phyloP scores from a whole-genome alignment of 768 basidiomycete genomes.

The Boletus patriciae region DNA sequence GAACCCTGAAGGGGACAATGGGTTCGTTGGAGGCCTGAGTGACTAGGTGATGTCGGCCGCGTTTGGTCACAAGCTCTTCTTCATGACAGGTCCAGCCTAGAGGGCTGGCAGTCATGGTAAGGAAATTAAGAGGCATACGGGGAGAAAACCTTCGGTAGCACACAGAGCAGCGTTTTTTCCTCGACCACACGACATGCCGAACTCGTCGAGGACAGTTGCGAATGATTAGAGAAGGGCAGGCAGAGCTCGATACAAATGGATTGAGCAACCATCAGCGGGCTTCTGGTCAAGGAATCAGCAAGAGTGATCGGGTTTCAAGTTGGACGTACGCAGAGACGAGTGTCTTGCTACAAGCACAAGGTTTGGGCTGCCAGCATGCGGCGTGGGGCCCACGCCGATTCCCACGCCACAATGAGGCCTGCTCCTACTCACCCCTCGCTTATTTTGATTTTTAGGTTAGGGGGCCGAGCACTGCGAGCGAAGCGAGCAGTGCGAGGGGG shows the following conservation, averaged over 20 bases:
- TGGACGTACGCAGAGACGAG: constrained; percentile 74
- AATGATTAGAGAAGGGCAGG: constrained; percentile 80
- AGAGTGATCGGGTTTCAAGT: background rate
- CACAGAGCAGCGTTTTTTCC: constrained; percentile 80
- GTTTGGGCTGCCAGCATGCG: too few relatives aligned
- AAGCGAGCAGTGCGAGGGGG: too few relatives aligned
- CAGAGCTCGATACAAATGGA: constrained; percentile 77
- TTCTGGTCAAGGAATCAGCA: constrained; percentile 51
- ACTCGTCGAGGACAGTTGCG: constrained; percentile 83
- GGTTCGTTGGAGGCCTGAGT: constrained; percentile 72
- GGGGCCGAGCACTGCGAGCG: too few relatives aligned
- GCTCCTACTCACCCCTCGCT: too few relatives aligned
- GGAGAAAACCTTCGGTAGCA: constrained; percentile 78
- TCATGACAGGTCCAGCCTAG: constrained; percentile 69
- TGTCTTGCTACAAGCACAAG: too few relatives aligned
- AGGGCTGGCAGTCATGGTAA: background rate
- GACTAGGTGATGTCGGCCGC: constrained; percentile 67
- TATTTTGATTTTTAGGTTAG: too few relatives aligned
- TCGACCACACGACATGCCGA: constrained; percentile 82
- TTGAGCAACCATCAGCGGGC: constrained; percentile 74
- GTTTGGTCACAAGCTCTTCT: constrained; percentile 56
- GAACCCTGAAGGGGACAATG: constrained; percentile 53
- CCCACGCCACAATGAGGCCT: too few relatives aligned
- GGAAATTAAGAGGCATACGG: constrained; percentile 41
- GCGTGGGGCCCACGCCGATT: too few relatives aligned